Evolutionary conservation across 352 stramenopile genomes (phyloP).

Genomic region (Globisporangium emineosum): DNA sequence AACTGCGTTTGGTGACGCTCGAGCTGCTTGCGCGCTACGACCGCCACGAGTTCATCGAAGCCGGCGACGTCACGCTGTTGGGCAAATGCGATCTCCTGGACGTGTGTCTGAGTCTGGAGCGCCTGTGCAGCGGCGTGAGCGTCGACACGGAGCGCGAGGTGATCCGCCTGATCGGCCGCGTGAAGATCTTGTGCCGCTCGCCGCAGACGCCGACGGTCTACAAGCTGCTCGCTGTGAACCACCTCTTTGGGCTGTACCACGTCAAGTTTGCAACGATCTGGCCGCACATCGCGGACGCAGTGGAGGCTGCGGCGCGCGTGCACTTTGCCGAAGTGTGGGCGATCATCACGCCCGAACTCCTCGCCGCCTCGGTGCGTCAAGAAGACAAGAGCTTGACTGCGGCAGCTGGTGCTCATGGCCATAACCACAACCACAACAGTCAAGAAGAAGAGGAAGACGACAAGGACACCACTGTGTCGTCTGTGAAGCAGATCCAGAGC

Average conservation of each 20-base stretch:
- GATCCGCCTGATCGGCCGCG: conserved; percentile 69
- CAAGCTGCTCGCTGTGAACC: conserved; percentile 73
- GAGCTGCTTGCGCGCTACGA: conserved; percentile 61
- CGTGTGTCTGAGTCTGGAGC: conserved; percentile 63
- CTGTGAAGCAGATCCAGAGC: conserved; percentile 31
- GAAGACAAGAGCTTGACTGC: conserved; percentile 20
- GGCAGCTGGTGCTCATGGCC: not conserved
- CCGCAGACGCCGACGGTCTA: conserved; percentile 71
- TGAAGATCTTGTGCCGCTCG: conserved; percentile 75
- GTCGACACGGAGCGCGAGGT: conserved; percentile 85
- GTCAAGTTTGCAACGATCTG: conserved; percentile 89
- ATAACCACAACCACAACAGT: not conserved
- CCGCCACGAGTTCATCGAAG: conserved; percentile 47
- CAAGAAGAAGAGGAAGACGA: not conserved
- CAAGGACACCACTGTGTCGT: not conserved
- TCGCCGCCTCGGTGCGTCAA: conserved; percentile 41
- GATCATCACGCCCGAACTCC: conserved; percentile 51
- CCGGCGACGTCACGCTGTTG: conserved; percentile 33
- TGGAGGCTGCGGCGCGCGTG: conserved; percentile 49
- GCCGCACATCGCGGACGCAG: conserved; percentile 68
- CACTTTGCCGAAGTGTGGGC: conserved; percentile 71
- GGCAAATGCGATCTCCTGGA: conserved; percentile 71
- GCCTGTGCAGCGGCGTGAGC: conserved; percentile 40
- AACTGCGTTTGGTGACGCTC: conserved; percentile 63
- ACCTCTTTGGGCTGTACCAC: conserved; percentile 81